Evolutionary conservation across 345 rosid genomes (phyloP), one percentile per base, ranked within the genome.

Genomic region (Clarkia xantiana): DNA sequence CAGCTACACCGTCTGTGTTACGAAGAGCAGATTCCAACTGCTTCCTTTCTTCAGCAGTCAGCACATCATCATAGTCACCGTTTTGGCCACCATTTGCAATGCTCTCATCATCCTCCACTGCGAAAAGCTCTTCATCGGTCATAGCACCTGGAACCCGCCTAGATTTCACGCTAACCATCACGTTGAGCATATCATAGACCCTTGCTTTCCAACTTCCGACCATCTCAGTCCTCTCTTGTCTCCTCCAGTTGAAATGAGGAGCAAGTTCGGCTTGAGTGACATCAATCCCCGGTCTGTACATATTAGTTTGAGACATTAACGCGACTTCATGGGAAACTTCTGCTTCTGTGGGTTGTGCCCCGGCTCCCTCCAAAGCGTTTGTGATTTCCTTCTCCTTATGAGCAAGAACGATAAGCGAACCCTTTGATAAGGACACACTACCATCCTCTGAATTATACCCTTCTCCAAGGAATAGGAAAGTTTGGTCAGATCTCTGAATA

Each of bases 211-310:
- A 93, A 53, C 61, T 76, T 49, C 96, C 96, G 20, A 93, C 94
- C 77, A 74, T 75, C 67, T 93, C 99, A 0, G 94, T 76, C 63
- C 85, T 84, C 70, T 93, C 99, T 55, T 84, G 99, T 51, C 99
- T 69, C 74, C 99, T 87, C 99, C 99, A 93, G 58, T 80, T 93
- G 60, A 80, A 54, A 60, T 84, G 95, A 25, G 99, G 77, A 66
- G 82, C 68, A 53, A 93, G 82, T 64, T 84, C 96, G 51, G 99
- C 96, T 60, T 93, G 95, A 53, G 96, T 84, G 15, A 93, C 99
- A 67, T 93, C 95, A 48, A 93, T 87, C n/a, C 99, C 95, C 17
- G 99, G 99, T 63, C 99, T 81, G 63, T 80, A 93, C 95, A 87
- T 93, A 47, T 84, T 87, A 61, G 99, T 93, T 73, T 93, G 90